Conservation (phyloP, 768 basidiomycete species). For the Baorangia bicolor region DNA sequence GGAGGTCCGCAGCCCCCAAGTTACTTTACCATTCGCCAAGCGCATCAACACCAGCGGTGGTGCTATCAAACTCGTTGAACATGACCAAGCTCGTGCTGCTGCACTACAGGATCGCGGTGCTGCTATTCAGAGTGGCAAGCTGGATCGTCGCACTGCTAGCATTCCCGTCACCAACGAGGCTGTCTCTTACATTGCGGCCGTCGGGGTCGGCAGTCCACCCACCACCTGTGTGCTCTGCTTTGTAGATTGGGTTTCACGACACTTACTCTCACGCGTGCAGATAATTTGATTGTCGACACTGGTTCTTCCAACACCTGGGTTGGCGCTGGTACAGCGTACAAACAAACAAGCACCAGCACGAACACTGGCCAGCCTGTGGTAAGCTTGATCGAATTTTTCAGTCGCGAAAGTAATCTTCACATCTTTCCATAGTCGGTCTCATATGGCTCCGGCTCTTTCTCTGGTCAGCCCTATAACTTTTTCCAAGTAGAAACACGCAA, state of each 20-base stretch:
- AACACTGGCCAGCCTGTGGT: constrained; percentile 49
- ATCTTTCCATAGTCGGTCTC: constrained; percentile 40
- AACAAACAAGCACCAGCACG: constrained; percentile 47
- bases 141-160: constrained; percentile 21
- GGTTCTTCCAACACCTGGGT: constrained; percentile 71
- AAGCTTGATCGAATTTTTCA: constrained; percentile 20
- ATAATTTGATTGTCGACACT: constrained; percentile 58
- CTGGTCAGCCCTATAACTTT: constrained; percentile 35
- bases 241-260: not conserved
- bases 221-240: constrained; percentile 43
- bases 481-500: not conserved
- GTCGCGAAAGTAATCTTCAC: not conserved
- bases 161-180: constrained; percentile 44
- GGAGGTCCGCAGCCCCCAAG: constrained; percentile 37
- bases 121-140: constrained; percentile 27
- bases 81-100: constrained; percentile 51
- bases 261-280: constrained; percentile 31
- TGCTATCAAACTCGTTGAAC: constrained; percentile 45
- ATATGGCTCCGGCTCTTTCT: constrained; percentile 66
- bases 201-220: constrained; percentile 55
- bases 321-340: constrained; percentile 49
- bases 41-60: constrained; percentile 50
- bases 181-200: constrained; percentile 35
- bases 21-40: constrained; percentile 55
- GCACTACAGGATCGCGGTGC: constrained; percentile 40